Evolutionary conservation across 805 yeast species (phyloP).

Genomic region (Peterozyma xylosa): DNA sequence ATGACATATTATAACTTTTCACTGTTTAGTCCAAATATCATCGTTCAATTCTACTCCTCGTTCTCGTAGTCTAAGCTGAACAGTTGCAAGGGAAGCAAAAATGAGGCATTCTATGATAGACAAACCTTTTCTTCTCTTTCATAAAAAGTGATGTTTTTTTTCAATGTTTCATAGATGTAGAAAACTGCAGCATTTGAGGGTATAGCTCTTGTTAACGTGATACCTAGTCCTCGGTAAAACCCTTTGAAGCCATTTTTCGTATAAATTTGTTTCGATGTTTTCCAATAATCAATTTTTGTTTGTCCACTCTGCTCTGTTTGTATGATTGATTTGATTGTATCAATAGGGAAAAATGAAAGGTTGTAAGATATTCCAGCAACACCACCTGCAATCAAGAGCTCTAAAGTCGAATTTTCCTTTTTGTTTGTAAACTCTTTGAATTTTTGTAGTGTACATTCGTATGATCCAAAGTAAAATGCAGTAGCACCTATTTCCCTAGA

Average conservation of each 20-base stretch:
- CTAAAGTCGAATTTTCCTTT: slow-evolving; percentile 32
- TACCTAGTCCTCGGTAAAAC: slow-evolving; percentile 78
- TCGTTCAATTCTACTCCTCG: no score
- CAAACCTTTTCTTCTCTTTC: no score
- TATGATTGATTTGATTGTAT: slow-evolving; percentile 80
- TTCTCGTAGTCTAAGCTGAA: no score
- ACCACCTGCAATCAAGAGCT: slow-evolving; percentile 73
- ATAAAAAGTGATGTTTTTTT: slow-evolving; percentile 18
- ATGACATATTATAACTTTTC: no score
- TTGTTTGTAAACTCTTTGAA: slow-evolving; percentile 21
- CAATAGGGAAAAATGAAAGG: slow-evolving; percentile 77
- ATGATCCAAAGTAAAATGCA: slow-evolving; percentile 90
- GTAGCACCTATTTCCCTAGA: slow-evolving; percentile 85
- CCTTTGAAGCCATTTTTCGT: slow-evolving; percentile 56
- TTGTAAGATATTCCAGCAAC: slow-evolving; percentile 81
- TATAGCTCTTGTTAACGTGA: slow-evolving; percentile 72
- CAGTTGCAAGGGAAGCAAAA: no score
- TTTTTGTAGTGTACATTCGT: slow-evolving; percentile 45
- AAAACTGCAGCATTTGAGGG: slow-evolving; percentile 91
- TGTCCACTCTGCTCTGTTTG: slow-evolving; percentile 47
- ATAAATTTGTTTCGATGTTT: slow-evolving; percentile 30
- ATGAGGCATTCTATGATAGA: no score
- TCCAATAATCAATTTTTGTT: slow-evolving; percentile 13
- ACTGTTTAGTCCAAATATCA: no score
- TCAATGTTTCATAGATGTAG: slow-evolving; percentile 64